Conservation (phyloP, 495 filamentous ascomycete species). For the Parmelia sp. region DNA sequence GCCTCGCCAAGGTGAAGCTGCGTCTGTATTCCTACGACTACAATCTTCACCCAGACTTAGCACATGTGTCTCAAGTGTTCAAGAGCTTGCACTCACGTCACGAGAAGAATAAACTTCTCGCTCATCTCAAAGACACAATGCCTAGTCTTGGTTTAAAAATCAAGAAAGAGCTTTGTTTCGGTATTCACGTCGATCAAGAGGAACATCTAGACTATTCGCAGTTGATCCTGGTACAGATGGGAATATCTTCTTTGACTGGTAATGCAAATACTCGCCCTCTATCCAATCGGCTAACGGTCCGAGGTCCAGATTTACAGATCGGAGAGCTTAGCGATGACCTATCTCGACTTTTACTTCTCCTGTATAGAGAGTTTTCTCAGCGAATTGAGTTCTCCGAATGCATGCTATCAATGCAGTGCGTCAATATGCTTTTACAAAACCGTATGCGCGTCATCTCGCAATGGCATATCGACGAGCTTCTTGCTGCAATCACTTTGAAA, state of each 20-base stretch:
- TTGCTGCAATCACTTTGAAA: constrained; percentile 50
- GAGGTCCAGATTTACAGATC: not conserved
- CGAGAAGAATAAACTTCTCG: constrained; percentile 1
- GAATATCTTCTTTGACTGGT: constrained; percentile 7
- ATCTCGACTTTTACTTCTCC: not conserved
- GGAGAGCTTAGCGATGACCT: constrained; percentile 5
- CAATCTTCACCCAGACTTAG: constrained; percentile 6
- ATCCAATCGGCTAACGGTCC: not conserved
- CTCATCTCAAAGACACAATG: constrained; percentile 1
- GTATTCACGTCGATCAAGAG: not conserved
- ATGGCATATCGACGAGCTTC: constrained; percentile 61
- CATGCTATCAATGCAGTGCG: constrained; percentile 21
- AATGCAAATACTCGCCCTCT: not conserved
- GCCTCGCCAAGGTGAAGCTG: constrained; percentile 15
- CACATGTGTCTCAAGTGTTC: not conserved
- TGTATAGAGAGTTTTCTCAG: constrained; percentile 9
- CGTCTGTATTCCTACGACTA: constrained; percentile 1
- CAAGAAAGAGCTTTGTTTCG: constrained; percentile 10
- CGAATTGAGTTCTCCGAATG: not conserved
- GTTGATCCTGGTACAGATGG: not conserved
- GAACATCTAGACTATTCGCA: constrained; percentile 6
- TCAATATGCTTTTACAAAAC: constrained; percentile 21
- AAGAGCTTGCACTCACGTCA: not conserved
- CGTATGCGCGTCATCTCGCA: constrained; percentile 50
- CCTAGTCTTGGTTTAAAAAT: constrained; percentile 2